A percentile compares a stretch with the other conserved stretches of the same genome.
These are phyloP conservation scores for Dimocarpus longan DNA, from an alignment of 345 rosid species.

Conservation along the genomic window DNA sequence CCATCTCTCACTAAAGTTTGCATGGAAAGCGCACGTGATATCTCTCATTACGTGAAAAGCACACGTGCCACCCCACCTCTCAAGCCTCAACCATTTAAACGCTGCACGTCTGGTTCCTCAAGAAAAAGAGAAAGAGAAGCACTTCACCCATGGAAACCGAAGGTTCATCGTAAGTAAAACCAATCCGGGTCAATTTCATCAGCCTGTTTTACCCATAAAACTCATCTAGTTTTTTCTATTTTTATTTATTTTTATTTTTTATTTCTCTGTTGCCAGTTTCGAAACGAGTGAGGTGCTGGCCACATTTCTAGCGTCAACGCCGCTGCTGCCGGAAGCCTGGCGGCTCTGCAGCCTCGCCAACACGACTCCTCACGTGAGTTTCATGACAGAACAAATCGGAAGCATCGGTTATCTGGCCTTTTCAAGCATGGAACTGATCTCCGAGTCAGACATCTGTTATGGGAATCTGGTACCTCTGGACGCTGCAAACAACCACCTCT, in stretches of 20 bases:
- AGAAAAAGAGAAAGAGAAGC: neutral
- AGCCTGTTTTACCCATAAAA: too few species aligned
- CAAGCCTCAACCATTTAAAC: too few species aligned
- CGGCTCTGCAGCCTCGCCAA: conserved; percentile 46
- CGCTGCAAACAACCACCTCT: conserved; percentile 20
- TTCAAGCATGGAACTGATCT: conserved; percentile 35
- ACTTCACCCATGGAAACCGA: conserved; percentile 15
- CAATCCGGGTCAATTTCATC: neutral
- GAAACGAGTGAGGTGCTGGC: conserved; percentile 86
- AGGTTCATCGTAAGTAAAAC: conserved; percentile 34
- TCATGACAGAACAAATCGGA: conserved; percentile 36
- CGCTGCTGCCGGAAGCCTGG: conserved; percentile 63
- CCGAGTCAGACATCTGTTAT: conserved; percentile 5
- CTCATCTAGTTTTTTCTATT: neutral
- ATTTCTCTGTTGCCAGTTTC: conserved; percentile 33
- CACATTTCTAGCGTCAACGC: conserved; percentile 56
- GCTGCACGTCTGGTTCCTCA: too few species aligned
- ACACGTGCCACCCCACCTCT: too few species aligned
- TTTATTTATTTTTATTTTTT: neutral
- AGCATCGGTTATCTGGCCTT: conserved; percentile 54
- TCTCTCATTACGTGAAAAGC: too few species aligned
- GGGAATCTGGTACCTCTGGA: conserved; percentile 30
- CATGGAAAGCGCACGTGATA: too few species aligned
- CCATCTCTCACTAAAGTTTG: too few species aligned
- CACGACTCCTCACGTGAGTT: conserved; percentile 15